Evolutionary conservation across 495 filamentous ascomycete genomes (phyloP).

Genomic region (Lophium mytilinum): DNA sequence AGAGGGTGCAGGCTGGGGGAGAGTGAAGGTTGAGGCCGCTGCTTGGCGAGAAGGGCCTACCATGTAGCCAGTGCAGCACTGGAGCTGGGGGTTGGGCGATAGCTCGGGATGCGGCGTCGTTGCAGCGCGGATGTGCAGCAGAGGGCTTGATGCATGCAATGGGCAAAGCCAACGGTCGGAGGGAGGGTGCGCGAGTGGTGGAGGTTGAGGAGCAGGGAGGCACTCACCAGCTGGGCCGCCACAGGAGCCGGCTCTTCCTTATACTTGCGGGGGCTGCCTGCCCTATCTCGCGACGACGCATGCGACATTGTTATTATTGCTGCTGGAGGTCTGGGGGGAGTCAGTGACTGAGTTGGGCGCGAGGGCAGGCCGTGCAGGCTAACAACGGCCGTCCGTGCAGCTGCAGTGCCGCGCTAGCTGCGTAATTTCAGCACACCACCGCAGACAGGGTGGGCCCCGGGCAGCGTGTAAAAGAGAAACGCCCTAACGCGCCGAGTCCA

Average conservation of each 20-base stretch:
- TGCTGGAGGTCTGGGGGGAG: conserved; percentile 7
- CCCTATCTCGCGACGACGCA: conserved; percentile 24
- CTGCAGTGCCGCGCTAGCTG: conserved; percentile 3
- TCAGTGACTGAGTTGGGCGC: conserved; percentile 10
- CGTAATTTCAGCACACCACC: conserved; percentile 3
- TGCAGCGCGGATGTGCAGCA: conserved; percentile 22
- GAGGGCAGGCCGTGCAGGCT: conserved; percentile 3
- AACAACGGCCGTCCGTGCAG: conserved; percentile 13
- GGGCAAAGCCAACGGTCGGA: conserved; percentile 20
- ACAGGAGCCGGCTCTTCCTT: conserved; percentile 34
- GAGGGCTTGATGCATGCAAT: conserved; percentile 27
- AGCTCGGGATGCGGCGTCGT: conserved; percentile 27
- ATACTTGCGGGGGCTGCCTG: conserved; percentile 29
- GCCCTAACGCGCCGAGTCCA: conserved; percentile 15
- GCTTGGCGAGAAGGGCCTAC: conserved; percentile 34
- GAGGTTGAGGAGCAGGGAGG: conserved; percentile 22
- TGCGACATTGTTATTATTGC: conserved; percentile 33
- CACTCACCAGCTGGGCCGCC: conserved; percentile 32
- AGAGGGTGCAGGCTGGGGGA: not conserved
- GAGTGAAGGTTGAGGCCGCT: conserved; percentile 14
- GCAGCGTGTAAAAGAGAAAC: conserved; percentile 4
- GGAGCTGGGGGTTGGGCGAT: conserved; percentile 23
- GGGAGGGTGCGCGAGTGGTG: conserved; percentile 1
- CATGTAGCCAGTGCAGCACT: conserved; percentile 29
- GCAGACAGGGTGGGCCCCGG: not conserved